Conservation (phyloP, 306 rosid genomes). For the Cajanus cajan region DNA sequence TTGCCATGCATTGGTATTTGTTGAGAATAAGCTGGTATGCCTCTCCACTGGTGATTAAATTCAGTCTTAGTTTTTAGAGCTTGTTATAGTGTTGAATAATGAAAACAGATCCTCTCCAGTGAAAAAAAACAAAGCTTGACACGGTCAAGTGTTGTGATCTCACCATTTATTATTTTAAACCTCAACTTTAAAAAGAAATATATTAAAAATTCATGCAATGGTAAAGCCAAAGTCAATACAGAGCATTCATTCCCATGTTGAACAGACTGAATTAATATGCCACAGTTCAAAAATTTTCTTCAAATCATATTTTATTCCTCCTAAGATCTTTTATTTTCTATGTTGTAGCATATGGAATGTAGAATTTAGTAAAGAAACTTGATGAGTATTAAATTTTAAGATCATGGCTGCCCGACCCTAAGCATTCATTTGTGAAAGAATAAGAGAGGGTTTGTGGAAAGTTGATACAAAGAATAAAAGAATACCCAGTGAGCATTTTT, state of each 20-base stretch:
- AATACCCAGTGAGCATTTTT: not conserved
- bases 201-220: not conserved
- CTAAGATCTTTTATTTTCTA: not conserved
- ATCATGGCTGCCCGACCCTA: not conserved
- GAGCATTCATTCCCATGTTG: not conserved
- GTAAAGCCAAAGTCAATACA: not conserved
- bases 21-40: conserved; percentile 95
- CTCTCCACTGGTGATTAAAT: not conserved
- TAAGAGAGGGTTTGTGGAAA: not conserved
- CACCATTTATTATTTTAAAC: not conserved
- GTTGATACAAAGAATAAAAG: not conserved
- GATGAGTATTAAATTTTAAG: conserved; percentile 5
- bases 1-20: conserved; percentile 97
- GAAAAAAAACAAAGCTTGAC: not conserved
- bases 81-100: not conserved
- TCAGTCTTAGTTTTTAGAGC: not conserved
- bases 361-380: conserved; percentile 20
- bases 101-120: not conserved
- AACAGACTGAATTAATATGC: not conserved
- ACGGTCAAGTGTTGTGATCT: not conserved
- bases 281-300: conserved; percentile 3
- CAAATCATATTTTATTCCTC: not conserved
- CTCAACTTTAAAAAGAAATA: not conserved
- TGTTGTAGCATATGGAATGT: not conserved
- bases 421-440: not conserved